A percentile compares a stretch with the other conserved stretches of the same genome.
phyloP scores from a whole-genome alignment of 1,139 yeast genomes.

The Pneumocystis oryctolagi region DNA sequence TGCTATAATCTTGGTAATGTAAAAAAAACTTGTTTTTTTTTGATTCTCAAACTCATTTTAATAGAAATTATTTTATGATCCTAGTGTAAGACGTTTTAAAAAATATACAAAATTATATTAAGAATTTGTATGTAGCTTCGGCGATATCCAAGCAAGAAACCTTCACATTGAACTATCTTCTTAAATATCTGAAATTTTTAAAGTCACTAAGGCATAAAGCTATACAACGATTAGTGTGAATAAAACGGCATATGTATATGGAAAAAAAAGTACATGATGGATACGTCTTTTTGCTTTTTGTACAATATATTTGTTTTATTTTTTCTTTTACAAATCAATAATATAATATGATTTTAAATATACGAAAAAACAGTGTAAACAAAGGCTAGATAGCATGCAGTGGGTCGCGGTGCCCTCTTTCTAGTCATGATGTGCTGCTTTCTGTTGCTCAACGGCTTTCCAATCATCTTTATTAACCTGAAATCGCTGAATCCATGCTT shows the following conservation, averaged over 20 bases:
- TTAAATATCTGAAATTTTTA: not conserved
- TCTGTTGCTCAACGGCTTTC: not conserved
- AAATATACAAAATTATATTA: not conserved
- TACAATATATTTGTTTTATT: no score
- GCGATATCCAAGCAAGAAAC: not conserved
- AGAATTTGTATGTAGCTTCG: not conserved
- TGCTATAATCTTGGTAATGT: not conserved
- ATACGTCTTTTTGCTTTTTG: not conserved
- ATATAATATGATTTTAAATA: no score
- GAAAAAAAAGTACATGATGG: no score
- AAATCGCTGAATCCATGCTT: slow-evolving; percentile 15
- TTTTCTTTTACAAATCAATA: no score
- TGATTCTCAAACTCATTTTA: not conserved
- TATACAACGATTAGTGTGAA: not conserved
- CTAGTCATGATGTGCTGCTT: not conserved
- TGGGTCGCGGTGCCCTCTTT: not conserved
- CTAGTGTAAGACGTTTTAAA: not conserved
- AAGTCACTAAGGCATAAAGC: not conserved
- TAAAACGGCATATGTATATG: no score
- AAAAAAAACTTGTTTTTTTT: not conserved
- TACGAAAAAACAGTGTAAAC: not conserved
- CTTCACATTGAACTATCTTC: not conserved
- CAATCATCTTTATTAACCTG: slow-evolving; percentile 11
- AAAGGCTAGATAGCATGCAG: not conserved
- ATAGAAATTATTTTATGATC: not conserved